phyloP scores from a whole-genome alignment of 352 stramenopile species.

The Pythium rhizo-oryzae region DNA sequence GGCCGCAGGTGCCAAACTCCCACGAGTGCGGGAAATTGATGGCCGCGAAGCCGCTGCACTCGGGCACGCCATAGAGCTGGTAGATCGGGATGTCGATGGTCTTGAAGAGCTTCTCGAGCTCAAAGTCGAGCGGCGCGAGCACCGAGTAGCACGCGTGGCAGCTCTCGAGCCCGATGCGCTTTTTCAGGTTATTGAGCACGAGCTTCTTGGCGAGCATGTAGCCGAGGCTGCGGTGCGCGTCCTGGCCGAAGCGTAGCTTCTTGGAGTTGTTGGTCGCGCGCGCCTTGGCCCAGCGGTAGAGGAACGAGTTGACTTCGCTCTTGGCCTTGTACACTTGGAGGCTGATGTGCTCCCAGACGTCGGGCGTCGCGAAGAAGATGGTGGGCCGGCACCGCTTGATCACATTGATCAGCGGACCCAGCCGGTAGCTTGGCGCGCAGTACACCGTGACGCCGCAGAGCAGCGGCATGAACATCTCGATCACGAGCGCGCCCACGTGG shows the following conservation, averaged over 20 bases:
- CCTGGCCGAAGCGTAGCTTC: slow-evolving; percentile 66
- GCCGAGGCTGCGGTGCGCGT: slow-evolving; percentile 59
- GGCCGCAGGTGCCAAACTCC: slow-evolving; percentile 72
- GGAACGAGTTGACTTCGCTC: slow-evolving; percentile 63
- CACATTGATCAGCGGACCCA: slow-evolving; percentile 45
- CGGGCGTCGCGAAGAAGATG: slow-evolving; percentile 79
- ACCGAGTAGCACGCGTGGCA: slow-evolving; percentile 78
- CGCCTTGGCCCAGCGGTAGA: slow-evolving; percentile 82
- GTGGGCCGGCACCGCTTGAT: slow-evolving; percentile 61
- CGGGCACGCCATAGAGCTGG: slow-evolving; percentile 67
- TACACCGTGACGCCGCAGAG: slow-evolving; percentile 62
- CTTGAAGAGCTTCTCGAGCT: slow-evolving; percentile 82
- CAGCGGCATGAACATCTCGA: slow-evolving; percentile 78
- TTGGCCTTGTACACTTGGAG: slow-evolving; percentile 73
- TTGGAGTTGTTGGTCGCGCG: slow-evolving; percentile 78
- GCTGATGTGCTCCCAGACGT: slow-evolving; percentile 72
- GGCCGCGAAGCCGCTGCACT: slow-evolving; percentile 68
- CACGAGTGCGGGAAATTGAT: slow-evolving; percentile 78
- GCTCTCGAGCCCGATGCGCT: slow-evolving; percentile 75
- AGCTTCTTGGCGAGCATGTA: slow-evolving; percentile 83
- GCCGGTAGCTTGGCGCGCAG: slow-evolving; percentile 52
- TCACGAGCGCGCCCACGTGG: slow-evolving; percentile 65
- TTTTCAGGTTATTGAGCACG: slow-evolving; percentile 81
- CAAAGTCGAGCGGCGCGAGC: slow-evolving; percentile 75
- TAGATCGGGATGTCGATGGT: slow-evolving; percentile 85